Evolutionary conservation across 2,329 filamentous ascomycete genomes (phyloP).

Genomic region (Thielaviopsis ethacetica): DNA sequence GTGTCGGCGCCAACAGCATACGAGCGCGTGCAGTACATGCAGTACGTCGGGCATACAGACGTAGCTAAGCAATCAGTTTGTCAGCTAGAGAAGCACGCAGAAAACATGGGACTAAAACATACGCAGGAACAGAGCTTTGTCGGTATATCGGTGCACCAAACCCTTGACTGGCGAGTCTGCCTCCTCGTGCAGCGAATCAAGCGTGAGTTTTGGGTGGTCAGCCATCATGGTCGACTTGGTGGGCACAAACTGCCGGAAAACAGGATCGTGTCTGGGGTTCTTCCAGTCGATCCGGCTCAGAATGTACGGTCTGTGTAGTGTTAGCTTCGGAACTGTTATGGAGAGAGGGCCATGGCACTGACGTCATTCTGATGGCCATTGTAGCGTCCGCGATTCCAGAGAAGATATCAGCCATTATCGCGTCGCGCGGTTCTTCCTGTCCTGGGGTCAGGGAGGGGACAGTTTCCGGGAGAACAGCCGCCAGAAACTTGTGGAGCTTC

Average conservation of each 20-base stretch:
- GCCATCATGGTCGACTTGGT: conserved; percentile 33
- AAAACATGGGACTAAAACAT: conserved; percentile 14
- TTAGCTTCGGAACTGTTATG: not conserved
- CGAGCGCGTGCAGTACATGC: conserved; percentile 44
- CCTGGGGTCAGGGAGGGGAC: conserved; percentile 25
- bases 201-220: conserved; percentile 35
- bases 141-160: conserved; percentile 46
- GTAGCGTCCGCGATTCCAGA: conserved; percentile 35
- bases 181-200: conserved; percentile 44
- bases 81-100: not conserved
- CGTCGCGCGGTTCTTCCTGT: conserved; percentile 20
- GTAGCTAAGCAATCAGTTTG: conserved; percentile 24
- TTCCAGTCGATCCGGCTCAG: conserved; percentile 42
- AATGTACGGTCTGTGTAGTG: conserved; percentile 32
- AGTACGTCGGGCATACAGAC: conserved; percentile 46
- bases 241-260: conserved; percentile 44
- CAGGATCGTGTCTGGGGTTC: conserved; percentile 40
- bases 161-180: conserved; percentile 38
- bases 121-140: conserved; percentile 47
- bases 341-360: conserved; percentile 13
- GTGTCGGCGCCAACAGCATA: conserved; percentile 41
- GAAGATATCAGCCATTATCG: conserved; percentile 37
- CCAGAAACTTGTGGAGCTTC: conserved; percentile 32
- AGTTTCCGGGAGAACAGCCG: conserved; percentile 29
- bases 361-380: conserved; percentile 44